Base-by-base conservation (phyloP, 2,329 filamentous ascomycete species). In the Talaromyces sp. region DNA sequence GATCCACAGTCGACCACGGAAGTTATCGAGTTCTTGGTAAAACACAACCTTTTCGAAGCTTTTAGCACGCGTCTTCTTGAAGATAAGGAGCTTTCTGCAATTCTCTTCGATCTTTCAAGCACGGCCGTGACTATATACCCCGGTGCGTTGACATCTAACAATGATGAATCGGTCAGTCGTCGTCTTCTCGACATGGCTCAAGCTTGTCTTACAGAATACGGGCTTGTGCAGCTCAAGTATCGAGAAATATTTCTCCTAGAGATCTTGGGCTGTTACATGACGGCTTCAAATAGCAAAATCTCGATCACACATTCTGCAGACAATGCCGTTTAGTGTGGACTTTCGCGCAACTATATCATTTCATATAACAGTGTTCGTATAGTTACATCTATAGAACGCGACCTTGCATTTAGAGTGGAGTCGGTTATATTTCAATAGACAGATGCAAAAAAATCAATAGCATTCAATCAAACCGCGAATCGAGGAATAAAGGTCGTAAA, bases 231-330 rank as follows among this genome's bases (percentile, higher is more conserved):
- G 6, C 19, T 64, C 13, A 37, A 47, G 14, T 50, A 64, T 60
- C 24, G 62, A 52, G 24, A 60, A 19, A 47, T 54, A 43, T 64
- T 39, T 22, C 45, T 64, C 11, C 33, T 60, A 3, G 62, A 64
- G 45, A 50, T 22, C 10, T 33, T 64, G 22, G 62, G 62, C 37
- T 57, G 61, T 35, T 63, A 58, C 19, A 6, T 63, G 61, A 60
- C 56, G 24, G 19, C 47, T 24, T 50, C n/a, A 37, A 37, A 13
- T 37, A 31, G 5, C 3, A 31, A 31, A 31, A 31, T 31, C 27
- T 6, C 27, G 27, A 6, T 6, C 27, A 31, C 27, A 31, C 27
- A 31, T 7, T 6, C 27, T 31, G 27, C 27, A 31, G 27, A 31
- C 27, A 31, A 31, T 31, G 27, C 27, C 4, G 27, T 31, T 31